These are phyloP conservation scores for Hordeum marinum DNA, from an alignment of 176 grass and related monocot genomes.

Conservation along the genomic window DNA sequence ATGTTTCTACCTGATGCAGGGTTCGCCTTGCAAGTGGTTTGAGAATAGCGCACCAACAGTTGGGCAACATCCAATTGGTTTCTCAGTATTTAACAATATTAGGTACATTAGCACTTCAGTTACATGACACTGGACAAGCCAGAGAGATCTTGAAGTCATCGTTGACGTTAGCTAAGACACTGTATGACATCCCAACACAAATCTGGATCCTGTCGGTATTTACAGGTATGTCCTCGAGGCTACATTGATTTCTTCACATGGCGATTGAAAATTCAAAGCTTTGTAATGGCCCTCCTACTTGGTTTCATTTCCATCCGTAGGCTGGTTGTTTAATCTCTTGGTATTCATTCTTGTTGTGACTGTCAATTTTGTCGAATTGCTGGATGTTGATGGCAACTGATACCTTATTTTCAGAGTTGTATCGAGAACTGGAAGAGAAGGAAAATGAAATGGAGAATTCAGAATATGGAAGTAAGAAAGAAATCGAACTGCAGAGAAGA, in stretches of 20 bases:
- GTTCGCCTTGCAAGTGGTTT: conserved; percentile 91
- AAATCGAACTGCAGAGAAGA: conserved; percentile 83
- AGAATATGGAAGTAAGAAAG: conserved; percentile 88
- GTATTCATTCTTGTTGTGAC: conserved; percentile 10
- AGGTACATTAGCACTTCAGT: conserved; percentile 87
- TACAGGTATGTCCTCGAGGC: conserved; percentile 47
- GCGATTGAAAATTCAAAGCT: background rate
- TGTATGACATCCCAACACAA: conserved; percentile 97
- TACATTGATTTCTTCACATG: background rate
- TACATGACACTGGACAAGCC: conserved; percentile 82
- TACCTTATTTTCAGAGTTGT: conserved; percentile 64
- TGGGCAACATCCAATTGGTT: conserved; percentile 97
- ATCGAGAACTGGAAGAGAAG: conserved; percentile 73
- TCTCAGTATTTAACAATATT: conserved; percentile 96
- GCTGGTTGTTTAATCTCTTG: background rate
- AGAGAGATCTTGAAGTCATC: conserved; percentile 97
- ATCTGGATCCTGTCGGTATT: conserved; percentile 97
- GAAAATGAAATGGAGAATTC: conserved; percentile 90
- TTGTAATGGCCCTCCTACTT: background rate
- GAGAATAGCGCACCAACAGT: conserved; percentile 94
- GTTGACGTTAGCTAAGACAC: conserved; percentile 84
- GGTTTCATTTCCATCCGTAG: background rate
- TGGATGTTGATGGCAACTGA: conserved; percentile 16
- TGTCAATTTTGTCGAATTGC: background rate
- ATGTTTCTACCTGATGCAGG: conserved; percentile 45